These are phyloP conservation scores for Colletotrichum kahawae DNA, from an alignment of 2,329 filamentous ascomycete genomes.

Conservation along the genomic window DNA sequence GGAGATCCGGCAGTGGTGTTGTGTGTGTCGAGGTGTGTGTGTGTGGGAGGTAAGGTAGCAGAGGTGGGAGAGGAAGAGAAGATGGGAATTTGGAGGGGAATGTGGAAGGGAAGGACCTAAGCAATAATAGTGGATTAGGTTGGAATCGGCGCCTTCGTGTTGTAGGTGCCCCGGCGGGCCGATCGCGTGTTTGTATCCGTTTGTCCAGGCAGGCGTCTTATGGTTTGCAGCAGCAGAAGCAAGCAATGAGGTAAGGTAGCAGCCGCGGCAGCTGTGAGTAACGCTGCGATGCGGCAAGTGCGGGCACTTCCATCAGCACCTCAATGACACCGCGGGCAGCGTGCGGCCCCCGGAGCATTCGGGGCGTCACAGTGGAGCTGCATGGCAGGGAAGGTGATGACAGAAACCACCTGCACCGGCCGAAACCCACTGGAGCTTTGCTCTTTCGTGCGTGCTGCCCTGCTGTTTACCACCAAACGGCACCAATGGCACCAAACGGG, in stretches of 20 bases:
- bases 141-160: not conserved
- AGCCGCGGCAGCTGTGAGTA: not conserved
- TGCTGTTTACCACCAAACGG: not conserved
- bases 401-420: not conserved
- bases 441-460: not conserved
- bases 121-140: not conserved
- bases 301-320: not conserved
- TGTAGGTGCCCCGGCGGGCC: constrained; percentile 1
- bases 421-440: not conserved
- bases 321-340: not conserved
- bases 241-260: not conserved
- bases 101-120: not conserved
- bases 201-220: not conserved
- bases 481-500: not conserved
- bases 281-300: not conserved
- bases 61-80: constrained; percentile 1
- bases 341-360: not conserved
- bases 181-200: not conserved
- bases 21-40: not conserved
- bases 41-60: not conserved
- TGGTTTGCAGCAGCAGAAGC: not conserved
- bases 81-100: not conserved
- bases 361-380: not conserved
- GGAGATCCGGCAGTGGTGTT: constrained; percentile 29
- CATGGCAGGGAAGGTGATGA: constrained; percentile 17